Base-by-base conservation (phyloP, 805 yeast species). In the Yarrowia sp. region DNA sequence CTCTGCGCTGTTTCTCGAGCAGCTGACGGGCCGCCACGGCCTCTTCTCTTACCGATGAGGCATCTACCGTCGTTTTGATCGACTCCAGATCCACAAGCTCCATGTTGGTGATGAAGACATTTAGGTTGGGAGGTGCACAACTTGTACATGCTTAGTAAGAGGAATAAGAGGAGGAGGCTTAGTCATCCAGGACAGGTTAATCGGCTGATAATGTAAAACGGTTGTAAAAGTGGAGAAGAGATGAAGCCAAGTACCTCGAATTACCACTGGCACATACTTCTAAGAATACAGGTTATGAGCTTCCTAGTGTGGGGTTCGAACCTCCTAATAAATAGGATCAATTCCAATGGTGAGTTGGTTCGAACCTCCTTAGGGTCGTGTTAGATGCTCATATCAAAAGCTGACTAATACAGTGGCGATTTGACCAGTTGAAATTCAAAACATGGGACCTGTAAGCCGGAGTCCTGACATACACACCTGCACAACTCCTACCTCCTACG, bases 21-120 rank as follows among this genome's bases (percentile, higher is more conserved):
- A 61, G 20, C 44, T 47, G 53, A 17, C 55, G 66, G 2, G 66
- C 66, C 9, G 66, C 66, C 36, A 46, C 55, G n/a, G 66, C 55
- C n/a, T 61, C 66, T 36, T 46, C 53, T 14, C 66, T 20, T 6
- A 24, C 43, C 15, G 66, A 61, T 14, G 53, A 46, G 15, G 55
- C 20, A 44, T 61, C 66, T n/a, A 61, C 66, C 55, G 66, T 61
- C 46, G 66, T 61, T 20, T 61, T 61, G 44, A 61, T 61, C 55
- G 42, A 34, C 43, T 47, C 55, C 66, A 61, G 55, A 47, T 61
- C 66, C 53, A 61, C 66, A 34, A 46, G 38, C 19, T 61, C 39
- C 66, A 46, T 61, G 64, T 58, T 58, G 49, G 38, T 39, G 63
- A 40, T 40, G 47, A 55, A 36, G 34, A 55, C 19, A 13, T 14